Percentiles rank a stretch among this genome's conserved stretches.
phyloP scores from a whole-genome alignment of 2,329 filamentous ascomycete genomes.

The Colletotrichum salicis region DNA sequence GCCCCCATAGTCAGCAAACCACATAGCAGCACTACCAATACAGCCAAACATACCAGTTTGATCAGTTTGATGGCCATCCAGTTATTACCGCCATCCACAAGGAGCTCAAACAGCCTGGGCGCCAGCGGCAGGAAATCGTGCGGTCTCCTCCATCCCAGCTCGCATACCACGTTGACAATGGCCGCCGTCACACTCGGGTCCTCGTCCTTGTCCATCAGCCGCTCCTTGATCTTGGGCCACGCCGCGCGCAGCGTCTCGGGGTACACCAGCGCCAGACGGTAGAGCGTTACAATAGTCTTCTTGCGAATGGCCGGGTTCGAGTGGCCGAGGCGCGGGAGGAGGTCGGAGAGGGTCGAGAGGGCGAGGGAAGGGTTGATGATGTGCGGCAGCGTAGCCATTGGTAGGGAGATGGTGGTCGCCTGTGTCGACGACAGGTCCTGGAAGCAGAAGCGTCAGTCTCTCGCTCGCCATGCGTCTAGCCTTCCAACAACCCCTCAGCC shows the following conservation, averaged over 20 bases:
- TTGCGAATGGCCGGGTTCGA: constrained; percentile 88
- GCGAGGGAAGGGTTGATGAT: constrained; percentile 93
- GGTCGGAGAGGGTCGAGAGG: constrained; percentile 86
- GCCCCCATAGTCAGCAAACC: constrained; percentile 22
- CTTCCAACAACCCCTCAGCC: neutral
- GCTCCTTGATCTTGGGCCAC: constrained; percentile 98
- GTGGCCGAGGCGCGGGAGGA: constrained; percentile 87
- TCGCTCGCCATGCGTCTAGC: neutral
- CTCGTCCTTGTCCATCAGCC: constrained; percentile 88
- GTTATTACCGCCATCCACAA: constrained; percentile 94
- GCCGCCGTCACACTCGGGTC: constrained; percentile 94
- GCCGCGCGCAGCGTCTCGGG: constrained; percentile 91
- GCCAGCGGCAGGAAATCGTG: constrained; percentile 94
- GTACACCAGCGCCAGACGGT: constrained; percentile 93
- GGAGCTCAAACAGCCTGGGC: constrained; percentile 88
- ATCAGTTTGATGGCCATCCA: constrained; percentile 99
- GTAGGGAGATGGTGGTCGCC: constrained; percentile 82
- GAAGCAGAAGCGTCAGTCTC: constrained; percentile 35
- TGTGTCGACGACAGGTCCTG: constrained; percentile 79
- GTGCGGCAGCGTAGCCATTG: constrained; percentile 90
- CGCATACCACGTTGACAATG: constrained; percentile 96
- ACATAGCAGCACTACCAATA: neutral
- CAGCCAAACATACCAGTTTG: constrained; percentile 75
- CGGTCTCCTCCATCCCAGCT: constrained; percentile 92
- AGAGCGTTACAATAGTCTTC: constrained; percentile 95